These are phyloP conservation scores for Syzygium jambos DNA, from an alignment of 345 rosid genomes.

Conservation along the genomic window DNA sequence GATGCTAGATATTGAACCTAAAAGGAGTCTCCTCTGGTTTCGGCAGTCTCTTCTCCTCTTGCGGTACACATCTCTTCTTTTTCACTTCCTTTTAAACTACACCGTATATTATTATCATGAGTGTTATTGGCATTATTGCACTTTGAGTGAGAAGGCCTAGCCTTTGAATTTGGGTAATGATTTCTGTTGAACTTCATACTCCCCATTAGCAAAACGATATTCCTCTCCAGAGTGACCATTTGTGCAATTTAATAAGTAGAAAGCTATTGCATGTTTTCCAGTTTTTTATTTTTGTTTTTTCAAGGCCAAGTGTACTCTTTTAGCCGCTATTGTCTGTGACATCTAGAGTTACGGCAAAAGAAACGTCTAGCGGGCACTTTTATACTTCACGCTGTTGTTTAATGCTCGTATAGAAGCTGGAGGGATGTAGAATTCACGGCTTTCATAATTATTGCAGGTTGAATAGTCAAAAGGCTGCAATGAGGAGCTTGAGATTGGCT, in stretches of 20 bases:
- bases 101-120: background rate
- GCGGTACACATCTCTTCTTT: conserved; percentile 27
- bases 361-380: background rate
- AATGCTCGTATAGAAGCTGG: background rate
- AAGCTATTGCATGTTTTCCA: background rate
- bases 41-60: conserved; percentile 90
- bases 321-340: background rate
- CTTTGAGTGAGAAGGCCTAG: background rate
- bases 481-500: conserved; percentile 76
- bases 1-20: conserved; percentile 76
- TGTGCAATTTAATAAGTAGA: background rate
- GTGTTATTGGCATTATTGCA: background rate
- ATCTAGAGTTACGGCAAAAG: background rate
- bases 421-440: conserved; percentile 1
- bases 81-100: background rate
- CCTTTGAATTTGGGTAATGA: background rate
- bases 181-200: background rate
- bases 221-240: background rate
- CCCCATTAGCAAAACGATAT: background rate
- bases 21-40: conserved; percentile 65
- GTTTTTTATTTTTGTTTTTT: background rate
- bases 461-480: conserved; percentile 87
- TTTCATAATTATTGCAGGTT: conserved; percentile 32
- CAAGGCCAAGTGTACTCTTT: background rate
- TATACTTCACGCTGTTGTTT: background rate